phyloP scores from a whole-genome alignment of 139 green algal species.

The Chlamydomonas sp. region DNA sequence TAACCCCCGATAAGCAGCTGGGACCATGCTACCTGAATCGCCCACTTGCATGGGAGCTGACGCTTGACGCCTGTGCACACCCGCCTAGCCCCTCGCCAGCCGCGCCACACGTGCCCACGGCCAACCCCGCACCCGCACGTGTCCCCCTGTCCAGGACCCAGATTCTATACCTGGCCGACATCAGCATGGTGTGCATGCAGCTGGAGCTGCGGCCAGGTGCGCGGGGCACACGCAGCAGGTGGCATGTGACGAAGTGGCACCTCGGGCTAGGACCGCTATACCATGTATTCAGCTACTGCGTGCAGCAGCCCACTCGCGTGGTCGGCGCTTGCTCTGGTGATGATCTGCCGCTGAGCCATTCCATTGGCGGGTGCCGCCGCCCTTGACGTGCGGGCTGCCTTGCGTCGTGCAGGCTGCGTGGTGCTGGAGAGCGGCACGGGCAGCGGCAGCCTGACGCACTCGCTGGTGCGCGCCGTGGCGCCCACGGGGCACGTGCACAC shows the following conservation, averaged over 20 bases:
- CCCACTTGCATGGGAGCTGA: too few species aligned
- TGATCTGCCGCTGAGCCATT: too few species aligned
- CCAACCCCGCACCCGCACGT: constrained; percentile 27
- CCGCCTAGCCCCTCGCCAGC: too few species aligned
- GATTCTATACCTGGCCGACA: constrained; percentile 92
- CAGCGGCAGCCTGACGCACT: constrained; percentile 91
- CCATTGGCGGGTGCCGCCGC: too few species aligned
- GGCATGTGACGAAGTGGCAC: background rate
- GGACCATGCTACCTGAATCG: background rate
- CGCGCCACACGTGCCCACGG: background rate
- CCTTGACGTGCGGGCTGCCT: too few species aligned
- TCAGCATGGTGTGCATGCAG: constrained; percentile 76
- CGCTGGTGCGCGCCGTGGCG: constrained; percentile 88
- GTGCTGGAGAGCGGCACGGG: constrained; percentile 94
- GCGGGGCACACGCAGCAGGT: background rate
- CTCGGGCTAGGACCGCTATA: background rate
- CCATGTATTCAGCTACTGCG: too few species aligned
- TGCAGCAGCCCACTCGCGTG: background rate
- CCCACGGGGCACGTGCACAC: constrained; percentile 89
- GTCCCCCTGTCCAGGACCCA: constrained; percentile 66
- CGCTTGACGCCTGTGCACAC: too few species aligned
- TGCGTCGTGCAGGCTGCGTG: constrained; percentile 60
- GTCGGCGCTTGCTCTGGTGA: background rate
- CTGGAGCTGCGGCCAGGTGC: constrained; percentile 83
- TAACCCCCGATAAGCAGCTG: background rate